Evolutionary conservation across 2,329 filamentous ascomycete genomes (phyloP).

Genomic region (Trichoderma simmonsii): DNA sequence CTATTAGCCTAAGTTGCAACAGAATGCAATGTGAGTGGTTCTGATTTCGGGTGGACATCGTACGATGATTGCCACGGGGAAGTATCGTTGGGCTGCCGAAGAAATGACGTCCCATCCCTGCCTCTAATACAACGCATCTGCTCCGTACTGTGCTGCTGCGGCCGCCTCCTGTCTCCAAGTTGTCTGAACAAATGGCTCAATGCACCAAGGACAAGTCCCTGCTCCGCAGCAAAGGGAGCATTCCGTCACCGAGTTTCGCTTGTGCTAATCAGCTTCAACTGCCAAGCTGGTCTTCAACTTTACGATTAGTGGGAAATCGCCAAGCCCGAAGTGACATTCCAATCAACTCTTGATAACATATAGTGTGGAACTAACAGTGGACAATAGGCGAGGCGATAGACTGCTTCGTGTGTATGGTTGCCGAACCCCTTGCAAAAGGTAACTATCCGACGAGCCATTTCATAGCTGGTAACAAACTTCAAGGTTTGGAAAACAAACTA

Average conservation of each 20-base stretch:
- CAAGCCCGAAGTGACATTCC: constrained; percentile 1
- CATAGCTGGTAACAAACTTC: neutral
- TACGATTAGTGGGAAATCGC: neutral
- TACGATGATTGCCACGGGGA: neutral
- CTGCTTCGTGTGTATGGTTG: neutral
- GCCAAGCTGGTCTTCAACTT: neutral
- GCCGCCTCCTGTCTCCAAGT: neutral
- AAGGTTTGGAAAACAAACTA: neutral
- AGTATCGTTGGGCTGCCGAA: neutral
- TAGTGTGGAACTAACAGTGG: neutral
- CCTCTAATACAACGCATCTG: neutral
- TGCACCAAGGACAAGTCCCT: neutral
- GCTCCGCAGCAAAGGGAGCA: neutral
- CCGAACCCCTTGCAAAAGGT: neutral
- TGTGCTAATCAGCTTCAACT: neutral
- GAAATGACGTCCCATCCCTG: neutral
- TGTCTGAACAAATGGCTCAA: neutral
- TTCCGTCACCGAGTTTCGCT: neutral
- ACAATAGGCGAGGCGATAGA: neutral
- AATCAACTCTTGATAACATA: neutral
- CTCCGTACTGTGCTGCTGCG: neutral
- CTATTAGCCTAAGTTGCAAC: constrained; percentile 2
- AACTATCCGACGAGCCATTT: neutral
- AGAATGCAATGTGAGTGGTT: neutral
- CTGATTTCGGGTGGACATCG: neutral